phyloP scores from a whole-genome alignment of 768 basidiomycete species.

The Calocybe gangraenosa region DNA sequence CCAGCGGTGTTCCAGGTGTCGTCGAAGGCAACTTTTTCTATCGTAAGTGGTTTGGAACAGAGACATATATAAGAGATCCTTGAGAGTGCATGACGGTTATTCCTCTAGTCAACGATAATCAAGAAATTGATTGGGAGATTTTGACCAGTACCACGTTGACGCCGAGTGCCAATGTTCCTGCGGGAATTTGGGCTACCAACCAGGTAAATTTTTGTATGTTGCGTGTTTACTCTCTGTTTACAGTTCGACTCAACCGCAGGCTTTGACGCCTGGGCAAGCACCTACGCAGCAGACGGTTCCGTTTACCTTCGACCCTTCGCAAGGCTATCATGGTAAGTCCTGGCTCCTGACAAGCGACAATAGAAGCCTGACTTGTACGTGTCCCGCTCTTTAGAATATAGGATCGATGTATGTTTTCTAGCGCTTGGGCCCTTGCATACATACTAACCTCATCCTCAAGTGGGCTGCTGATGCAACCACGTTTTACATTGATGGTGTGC shows the following conservation, averaged over 20 bases:
- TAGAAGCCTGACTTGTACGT: not conserved
- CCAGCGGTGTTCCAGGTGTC: constrained; percentile 28
- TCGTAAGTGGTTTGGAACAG: constrained; percentile 22
- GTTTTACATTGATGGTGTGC: constrained; percentile 31
- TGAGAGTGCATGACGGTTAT: no score
- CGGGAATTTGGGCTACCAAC: constrained; percentile 34
- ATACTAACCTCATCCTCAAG: constrained; percentile 10
- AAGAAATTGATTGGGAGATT: constrained; percentile 32
- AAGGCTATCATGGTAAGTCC: constrained; percentile 29
- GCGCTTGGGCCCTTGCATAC: not conserved
- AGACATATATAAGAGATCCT: no score
- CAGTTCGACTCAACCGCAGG: constrained; percentile 8
- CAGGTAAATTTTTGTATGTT: constrained; percentile 18
- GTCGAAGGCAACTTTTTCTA: constrained; percentile 35
- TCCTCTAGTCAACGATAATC: constrained; percentile 26
- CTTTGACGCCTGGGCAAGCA: constrained; percentile 15
- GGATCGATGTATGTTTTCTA: constrained; percentile 20
- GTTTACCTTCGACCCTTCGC: constrained; percentile 28
- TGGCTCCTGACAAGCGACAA: not conserved
- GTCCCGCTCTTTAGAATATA: constrained; percentile 23
- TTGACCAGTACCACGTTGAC: constrained; percentile 28
- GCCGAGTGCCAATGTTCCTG: constrained; percentile 23
- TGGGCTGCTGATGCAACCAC: constrained; percentile 26
- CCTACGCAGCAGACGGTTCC: constrained; percentile 21
- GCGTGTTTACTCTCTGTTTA: not conserved